Base-by-base conservation (phyloP, 768 basidiomycete species). In the Rhodosporidiobolus sp. region DNA sequence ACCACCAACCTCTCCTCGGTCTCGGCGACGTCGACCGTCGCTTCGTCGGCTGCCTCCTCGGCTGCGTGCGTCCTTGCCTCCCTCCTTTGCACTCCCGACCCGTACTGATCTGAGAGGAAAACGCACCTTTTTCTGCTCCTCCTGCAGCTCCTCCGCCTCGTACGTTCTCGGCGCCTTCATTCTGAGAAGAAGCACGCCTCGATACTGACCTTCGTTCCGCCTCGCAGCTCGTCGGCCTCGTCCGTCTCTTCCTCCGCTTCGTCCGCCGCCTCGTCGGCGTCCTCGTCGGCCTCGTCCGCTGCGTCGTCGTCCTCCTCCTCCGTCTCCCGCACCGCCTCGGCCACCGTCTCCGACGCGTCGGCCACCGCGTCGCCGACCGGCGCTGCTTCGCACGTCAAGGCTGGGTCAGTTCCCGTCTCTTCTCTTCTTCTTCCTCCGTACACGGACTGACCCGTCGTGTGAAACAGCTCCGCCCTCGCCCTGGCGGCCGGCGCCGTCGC, bases 11-110 rank as follows among this genome's bases (percentile, higher is more conserved):
- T 71, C 16, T 48, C 75, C 11, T 57, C 75, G 30, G 69, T 43
- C 59, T 55, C 77, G 35, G 71, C 67, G 34, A 55, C 76, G 45
- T 69, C 75, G 35, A 59, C 69, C 16, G 35, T 72, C 34, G 54
- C 68, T 49, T 58, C 76, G 45, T 54, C 73, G 14, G 32, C 28
- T 11, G 19, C 34, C 30, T 22, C 30, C 32, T 4, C 48, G 11
- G 46, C 56, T 12, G 32, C 35, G 61, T 63, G 49, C 48, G 61
- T 52, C 17, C 5, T 43, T 43, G 26, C 17, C 56, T 6, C 16
- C 14, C 1, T 20, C 38, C 16, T 4, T 28, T 11, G 24, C 57
- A 11, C 54, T 28, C 30, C 2, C 54, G 17, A 20, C 54, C 16
- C 16, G 19, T 28, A 7, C 2, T 30, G 32, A 30, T 24, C 38